These are phyloP conservation scores for Talaromyces thailandensis DNA, from an alignment of 495 filamentous ascomycete species.

Conservation along the genomic window DNA sequence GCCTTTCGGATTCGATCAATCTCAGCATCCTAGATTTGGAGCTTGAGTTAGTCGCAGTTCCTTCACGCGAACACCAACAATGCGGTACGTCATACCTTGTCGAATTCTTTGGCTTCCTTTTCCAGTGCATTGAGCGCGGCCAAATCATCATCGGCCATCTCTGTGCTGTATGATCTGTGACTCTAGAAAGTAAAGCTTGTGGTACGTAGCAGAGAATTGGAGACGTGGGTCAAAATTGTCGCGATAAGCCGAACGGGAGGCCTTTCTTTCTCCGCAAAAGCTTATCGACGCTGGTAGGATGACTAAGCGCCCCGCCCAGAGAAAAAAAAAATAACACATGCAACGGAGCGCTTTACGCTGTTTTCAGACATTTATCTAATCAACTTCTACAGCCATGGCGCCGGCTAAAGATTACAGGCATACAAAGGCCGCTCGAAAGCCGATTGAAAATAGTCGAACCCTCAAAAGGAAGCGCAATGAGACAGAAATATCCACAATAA, in stretches of 20 bases:
- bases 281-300: background rate
- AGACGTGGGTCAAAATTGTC: background rate
- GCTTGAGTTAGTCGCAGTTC: background rate
- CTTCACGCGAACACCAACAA: background rate
- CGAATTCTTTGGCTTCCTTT: conserved; percentile 79
- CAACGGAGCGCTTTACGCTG: background rate
- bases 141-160: conserved; percentile 53
- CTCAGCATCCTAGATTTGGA: conserved; percentile 66
- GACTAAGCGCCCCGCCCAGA: conserved; percentile 2
- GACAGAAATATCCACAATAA: conserved; percentile 34
- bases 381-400: background rate
- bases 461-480: conserved; percentile 58
- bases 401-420: background rate
- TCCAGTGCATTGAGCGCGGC: conserved; percentile 81
- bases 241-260: conserved; percentile 1
- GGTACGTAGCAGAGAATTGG: background rate
- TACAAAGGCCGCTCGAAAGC: background rate
- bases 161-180: background rate
- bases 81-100: conserved; percentile 49
- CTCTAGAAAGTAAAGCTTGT: background rate
- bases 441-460: conserved; percentile 15
- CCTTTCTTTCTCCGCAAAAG: conserved; percentile 1
- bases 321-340: conserved; percentile 4
- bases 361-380: background rate
- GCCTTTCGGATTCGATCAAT: conserved; percentile 90